phyloP scores from a whole-genome alignment of 73 alveolate genomes.

The Urostyla sp. region DNA sequence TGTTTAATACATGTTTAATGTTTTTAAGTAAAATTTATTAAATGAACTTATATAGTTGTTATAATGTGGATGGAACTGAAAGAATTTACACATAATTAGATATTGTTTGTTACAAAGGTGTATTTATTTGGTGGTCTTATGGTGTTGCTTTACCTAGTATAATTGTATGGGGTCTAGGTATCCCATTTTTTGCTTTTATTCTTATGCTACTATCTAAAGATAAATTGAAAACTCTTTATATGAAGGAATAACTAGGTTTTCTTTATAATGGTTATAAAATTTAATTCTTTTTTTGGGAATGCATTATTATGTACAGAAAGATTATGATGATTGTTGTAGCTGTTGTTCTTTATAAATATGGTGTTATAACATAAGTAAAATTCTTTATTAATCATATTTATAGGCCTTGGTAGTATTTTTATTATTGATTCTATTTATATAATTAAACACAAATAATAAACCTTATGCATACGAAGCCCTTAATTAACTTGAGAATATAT shows the following conservation, averaged over 20 bases:
- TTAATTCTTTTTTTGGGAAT: slow-evolving; percentile 53
- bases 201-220: slow-evolving; percentile 17
- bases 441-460: neutral
- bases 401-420: slow-evolving; percentile 30
- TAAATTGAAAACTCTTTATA: neutral
- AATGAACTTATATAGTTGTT: slow-evolving; percentile 3
- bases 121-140: slow-evolving; percentile 13
- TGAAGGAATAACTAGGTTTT: slow-evolving; percentile 34
- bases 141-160: slow-evolving; percentile 50
- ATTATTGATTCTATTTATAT: slow-evolving; percentile 2
- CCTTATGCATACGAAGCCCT: neutral
- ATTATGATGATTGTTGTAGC: slow-evolving; percentile 47
- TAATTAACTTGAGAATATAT: neutral
- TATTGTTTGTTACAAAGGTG: slow-evolving; percentile 36
- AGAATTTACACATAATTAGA: slow-evolving; percentile 38
- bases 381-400: neutral
- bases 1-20: slow-evolving; percentile 20
- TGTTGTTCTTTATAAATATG: slow-evolving; percentile 38
- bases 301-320: slow-evolving; percentile 47
- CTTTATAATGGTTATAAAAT: slow-evolving; percentile 39
- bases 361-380: slow-evolving; percentile 18
- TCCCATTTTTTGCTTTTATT: slow-evolving; percentile 49
- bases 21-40: slow-evolving; percentile 14
- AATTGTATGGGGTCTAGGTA: slow-evolving; percentile 61
- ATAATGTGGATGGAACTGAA: slow-evolving; percentile 30